Conservation (phyloP, 768 basidiomycete species). For the Suillus cothurnatus region DNA sequence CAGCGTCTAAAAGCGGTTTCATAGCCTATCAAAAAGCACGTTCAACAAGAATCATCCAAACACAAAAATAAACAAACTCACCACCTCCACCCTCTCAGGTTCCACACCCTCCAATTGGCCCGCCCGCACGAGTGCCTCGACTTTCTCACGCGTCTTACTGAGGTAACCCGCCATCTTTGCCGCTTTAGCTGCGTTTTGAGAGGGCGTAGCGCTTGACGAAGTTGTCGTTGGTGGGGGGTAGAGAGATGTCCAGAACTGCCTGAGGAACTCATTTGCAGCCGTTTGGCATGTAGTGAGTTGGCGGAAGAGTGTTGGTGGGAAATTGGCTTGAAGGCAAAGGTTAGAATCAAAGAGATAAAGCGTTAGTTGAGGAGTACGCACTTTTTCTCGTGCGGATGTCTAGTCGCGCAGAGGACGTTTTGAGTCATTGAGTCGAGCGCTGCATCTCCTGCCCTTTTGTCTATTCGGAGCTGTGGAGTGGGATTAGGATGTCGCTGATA, state of each 20-base stretch:
- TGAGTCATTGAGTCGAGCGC: conserved; percentile 77
- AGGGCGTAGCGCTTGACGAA: conserved; percentile 51
- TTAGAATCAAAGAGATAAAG: background rate
- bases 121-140: conserved; percentile 69
- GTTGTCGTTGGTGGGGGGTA: conserved; percentile 69
- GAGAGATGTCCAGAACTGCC: conserved; percentile 92
- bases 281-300: conserved; percentile 91
- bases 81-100: conserved; percentile 60
- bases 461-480: conserved; percentile 64
- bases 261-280: conserved; percentile 92
- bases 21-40: conserved; percentile 55
- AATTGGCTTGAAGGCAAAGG: conserved; percentile 53
- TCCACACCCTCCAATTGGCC: conserved; percentile 68
- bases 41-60: conserved; percentile 3
- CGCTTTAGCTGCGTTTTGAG: conserved; percentile 76
- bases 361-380: conserved; percentile 34
- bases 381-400: conserved; percentile 69
- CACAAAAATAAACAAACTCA: conserved; percentile 39
- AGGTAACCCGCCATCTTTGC: conserved; percentile 89
- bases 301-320: conserved; percentile 76
- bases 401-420: conserved; percentile 69
- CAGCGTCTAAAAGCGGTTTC: conserved; percentile 73
- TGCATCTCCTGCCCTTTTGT: conserved; percentile 65
- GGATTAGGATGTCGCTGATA: too few relatives aligned
- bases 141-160: conserved; percentile 77